These are phyloP conservation scores for Arthrobotrys iridis DNA, from an alignment of 2,329 filamentous ascomycete genomes.

Conservation along the genomic window DNA sequence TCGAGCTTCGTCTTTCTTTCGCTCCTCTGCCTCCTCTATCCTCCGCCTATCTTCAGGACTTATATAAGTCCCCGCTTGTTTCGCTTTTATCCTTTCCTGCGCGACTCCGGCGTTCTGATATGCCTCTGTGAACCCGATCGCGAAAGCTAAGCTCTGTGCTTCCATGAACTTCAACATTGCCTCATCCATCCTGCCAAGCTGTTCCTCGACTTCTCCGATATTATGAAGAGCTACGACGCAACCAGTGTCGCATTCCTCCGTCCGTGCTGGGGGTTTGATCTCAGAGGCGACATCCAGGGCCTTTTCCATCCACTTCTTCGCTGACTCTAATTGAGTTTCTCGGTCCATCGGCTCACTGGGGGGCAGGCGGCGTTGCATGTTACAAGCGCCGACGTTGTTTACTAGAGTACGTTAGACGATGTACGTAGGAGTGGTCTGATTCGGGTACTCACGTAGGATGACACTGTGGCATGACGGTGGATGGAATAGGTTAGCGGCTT, in stretches of 20 bases:
- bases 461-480: slow-evolving; percentile 77
- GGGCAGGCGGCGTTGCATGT: slow-evolving; percentile 50
- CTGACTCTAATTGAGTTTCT: slow-evolving; percentile 69
- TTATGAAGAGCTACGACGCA: slow-evolving; percentile 88
- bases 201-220: slow-evolving; percentile 82
- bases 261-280: slow-evolving; percentile 73
- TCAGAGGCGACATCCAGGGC: slow-evolving; percentile 74
- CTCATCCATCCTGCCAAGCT: slow-evolving; percentile 73
- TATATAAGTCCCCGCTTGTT: slow-evolving; percentile 19
- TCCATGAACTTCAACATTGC: slow-evolving; percentile 76
- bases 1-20: neutral
- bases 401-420: slow-evolving; percentile 47
- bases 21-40: slow-evolving; percentile 11
- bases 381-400: slow-evolving; percentile 52
- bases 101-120: slow-evolving; percentile 32
- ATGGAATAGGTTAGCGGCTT: slow-evolving; percentile 77
- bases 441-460: slow-evolving; percentile 72
- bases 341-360: slow-evolving; percentile 64
- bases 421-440: neutral
- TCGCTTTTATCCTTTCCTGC: slow-evolving; percentile 35
- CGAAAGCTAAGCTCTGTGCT: slow-evolving; percentile 69
- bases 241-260: slow-evolving; percentile 81
- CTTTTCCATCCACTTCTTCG: slow-evolving; percentile 80
- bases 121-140: slow-evolving; percentile 59
- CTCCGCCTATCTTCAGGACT: slow-evolving; percentile 7